Evolutionary conservation across 441 rosid species (phyloP), one percentile per base, ranked within the genome.

Genomic region (Syzygium malaccense): DNA sequence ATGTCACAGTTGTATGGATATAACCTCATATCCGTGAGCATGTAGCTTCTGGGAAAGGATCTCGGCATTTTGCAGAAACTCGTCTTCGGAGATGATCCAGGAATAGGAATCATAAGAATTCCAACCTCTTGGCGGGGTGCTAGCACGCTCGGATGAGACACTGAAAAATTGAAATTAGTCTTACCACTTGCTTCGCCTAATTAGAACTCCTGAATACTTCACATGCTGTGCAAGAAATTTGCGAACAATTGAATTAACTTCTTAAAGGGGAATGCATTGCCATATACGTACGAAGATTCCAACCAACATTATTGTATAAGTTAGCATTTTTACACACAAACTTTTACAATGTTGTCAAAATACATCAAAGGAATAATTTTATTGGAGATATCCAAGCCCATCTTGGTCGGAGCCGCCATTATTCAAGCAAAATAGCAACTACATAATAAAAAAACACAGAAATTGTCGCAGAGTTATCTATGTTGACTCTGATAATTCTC

Each of bases 111-210:
- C 99, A 55, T 98, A 98, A 11, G 99, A 94, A 89, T 96, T 98
- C 98, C 99, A 98, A 62, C 99, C 99, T 95, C 99, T 94, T 12
- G 99, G 99, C 20, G 99, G 98, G 54, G 89, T 88, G 91, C 92
- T 92, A 84, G 98, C 97, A 86, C 84, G 97, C 37, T 86, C 66
- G 68, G 92, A 90, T 75, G 89, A 91, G 45, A 93, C 86, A 91
- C 98, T 95, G 95, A 91, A 91, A 91, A 60, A 41, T n/a, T 11
- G 32, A 23, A 51, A 56, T 62, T 62, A 62, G 37, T n/a, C 71
- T n/a, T 14, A n/a, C 71, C 33, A 3, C 71, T 62, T n/a, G 71
- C 68, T 62, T 62, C 68, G n/a, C 33, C 68, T n/a, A 60, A 60
- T 60, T 60, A 28, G 30, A 13, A 60, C 8, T 26, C 3, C 66